Base-by-base conservation (phyloP, 2,329 filamentous ascomycete genomes). In the Hypoxylon sp. region DNA sequence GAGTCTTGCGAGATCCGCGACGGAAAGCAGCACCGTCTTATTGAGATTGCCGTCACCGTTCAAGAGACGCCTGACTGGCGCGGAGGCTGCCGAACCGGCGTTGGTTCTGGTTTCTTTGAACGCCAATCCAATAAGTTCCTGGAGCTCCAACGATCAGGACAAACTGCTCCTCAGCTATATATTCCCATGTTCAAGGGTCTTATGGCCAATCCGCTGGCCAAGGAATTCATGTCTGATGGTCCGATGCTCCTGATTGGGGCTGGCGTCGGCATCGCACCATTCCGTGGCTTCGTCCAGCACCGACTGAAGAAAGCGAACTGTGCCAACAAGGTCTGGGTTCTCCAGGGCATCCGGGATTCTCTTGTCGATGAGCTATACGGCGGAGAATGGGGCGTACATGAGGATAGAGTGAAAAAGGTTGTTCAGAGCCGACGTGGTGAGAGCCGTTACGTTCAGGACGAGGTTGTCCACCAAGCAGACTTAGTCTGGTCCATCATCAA, bases 401-500 rank as follows among this genome's bases (percentile, higher is more conserved):
- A 98, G 78, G 89, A 92, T 57, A 90, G 94, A 78, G 91, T 94
- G 55, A 94, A 94, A 82, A 91, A 89, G 45, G 92, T 96, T 1
- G 91, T 94, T 10, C 89, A 96, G 79, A 93, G 88, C 73, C 90
- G 90, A 57, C 86, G 85, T 52, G 92, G 92, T 49, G 91, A 94
- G 73, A 93, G 93, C 69, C 91, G 91, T 71, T 99, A 99, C 77
- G 96, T 99, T 1, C 96, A 99, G 78, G 96, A 99, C 75, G 96
- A 98, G 80, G 95, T 99, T 7, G 85, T 88, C 10, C 87, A 93
- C 70, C 96, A 98, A 79, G 93, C 94, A 1, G 96, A 98, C 77
- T 87, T 98, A n/a, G 95, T 98, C 14, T 99, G 96, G 96, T 97
- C 93, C 79, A 94, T 98, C 70, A 92, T 97, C 84, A 98, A 98